Base-by-base conservation (phyloP, 2,329 filamentous ascomycete species). In the Allantophomopsis cytisporea region DNA sequence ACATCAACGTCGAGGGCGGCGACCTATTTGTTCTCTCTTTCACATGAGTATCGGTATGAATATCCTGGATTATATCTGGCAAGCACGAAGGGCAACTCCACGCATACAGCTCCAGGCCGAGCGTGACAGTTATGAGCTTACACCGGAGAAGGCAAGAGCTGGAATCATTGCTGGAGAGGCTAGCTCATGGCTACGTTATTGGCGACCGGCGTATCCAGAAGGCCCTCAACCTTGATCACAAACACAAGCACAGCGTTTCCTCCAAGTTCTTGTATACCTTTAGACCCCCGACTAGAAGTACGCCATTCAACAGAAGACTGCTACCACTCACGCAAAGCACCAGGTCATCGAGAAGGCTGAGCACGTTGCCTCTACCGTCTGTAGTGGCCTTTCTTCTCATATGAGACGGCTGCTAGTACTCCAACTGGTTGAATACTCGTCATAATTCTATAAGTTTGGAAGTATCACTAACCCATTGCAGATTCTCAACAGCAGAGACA, bases 141-240 rank as follows among this genome's bases (percentile, higher is more conserved):
- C 52, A 77, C 80, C 12, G 63, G 87, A 96, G 69, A 98, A 98
- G 73, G 91, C 91, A 13, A 83, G 88, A 53, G 77, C 83, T 32
- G 85, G 91, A 53, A 94, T 98, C 60, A 63, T 95, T 38, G 91
- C 91, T 48, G n/a, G 91, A 98, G 66, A 94, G 96, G 62, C 81
- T 98, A 28, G 88, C 91, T 10, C 86, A 95, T 54, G 91, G 91
- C 50, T 98, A 98, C 65, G 73, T 79, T 31, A 71, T 96, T 48
- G 56, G 74, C 21, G 75, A 80, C 41, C 68, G 61, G 20, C 83
- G 84, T 38, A 80, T 94, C 50, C 74, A 91, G 65, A 73, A 73
- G 46, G 89, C 86, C 46, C 83, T 98, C 54, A 76, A 84, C 21
- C 76, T 96, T 38, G 91, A 98, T 67, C n/a, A n/a, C n/a, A n/a